Evolutionary conservation across 108 stramenopile species (phyloP).

Genomic region (Pseudonitzschia pungens): DNA sequence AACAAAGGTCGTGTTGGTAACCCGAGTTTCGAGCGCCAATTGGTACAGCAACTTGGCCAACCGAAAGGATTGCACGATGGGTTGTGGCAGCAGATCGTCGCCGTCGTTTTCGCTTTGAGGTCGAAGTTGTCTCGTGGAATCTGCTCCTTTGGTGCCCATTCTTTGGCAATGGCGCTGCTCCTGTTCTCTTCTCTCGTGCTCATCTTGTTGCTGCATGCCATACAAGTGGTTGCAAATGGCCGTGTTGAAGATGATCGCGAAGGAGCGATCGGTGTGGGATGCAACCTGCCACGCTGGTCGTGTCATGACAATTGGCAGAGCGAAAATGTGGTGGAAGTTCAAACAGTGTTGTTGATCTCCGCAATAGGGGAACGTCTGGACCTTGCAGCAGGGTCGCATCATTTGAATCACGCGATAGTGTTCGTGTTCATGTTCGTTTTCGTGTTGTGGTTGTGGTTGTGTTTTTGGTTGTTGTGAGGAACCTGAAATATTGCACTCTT

Average conservation of each 20-base stretch:
- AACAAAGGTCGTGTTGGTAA: not conserved
- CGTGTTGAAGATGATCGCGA: slow-evolving; percentile 1
- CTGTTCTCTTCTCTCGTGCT: not conserved
- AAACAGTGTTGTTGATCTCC: not conserved
- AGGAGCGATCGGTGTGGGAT: not conserved
- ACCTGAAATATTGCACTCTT: too few species aligned
- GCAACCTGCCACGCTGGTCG: not conserved
- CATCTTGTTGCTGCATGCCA: not conserved
- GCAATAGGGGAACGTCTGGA: not conserved
- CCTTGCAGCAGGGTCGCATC: not conserved
- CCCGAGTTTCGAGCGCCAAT: not conserved
- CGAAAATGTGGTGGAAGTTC: not conserved
- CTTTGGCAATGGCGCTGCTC: not conserved
- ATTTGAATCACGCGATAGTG: not conserved
- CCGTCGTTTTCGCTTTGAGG: not conserved
- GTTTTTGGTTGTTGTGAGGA: too few species aligned
- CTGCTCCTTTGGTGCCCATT: too few species aligned
- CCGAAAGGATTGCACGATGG: not conserved
- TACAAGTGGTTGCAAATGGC: not conserved
- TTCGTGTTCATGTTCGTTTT: not conserved
- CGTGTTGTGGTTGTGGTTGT: too few species aligned
- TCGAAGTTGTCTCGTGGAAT: too few species aligned
- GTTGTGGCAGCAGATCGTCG: not conserved
- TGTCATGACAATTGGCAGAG: not conserved
- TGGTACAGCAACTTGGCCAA: not conserved